Conservation (phyloP, 768 basidiomycete genomes). For the Pleurotus tuoliensis region DNA sequence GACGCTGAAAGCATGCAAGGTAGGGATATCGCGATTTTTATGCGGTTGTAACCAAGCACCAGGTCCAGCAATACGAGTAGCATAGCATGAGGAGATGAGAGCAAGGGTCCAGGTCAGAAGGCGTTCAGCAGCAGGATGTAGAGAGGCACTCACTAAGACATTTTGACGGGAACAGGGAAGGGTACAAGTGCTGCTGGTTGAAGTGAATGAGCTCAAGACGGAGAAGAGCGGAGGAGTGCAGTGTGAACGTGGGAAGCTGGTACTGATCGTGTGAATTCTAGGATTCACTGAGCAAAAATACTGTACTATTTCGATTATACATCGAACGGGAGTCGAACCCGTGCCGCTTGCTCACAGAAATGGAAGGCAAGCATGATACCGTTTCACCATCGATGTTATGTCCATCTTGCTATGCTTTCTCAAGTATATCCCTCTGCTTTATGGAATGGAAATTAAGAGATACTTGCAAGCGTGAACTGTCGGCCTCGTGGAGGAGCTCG, state of each 20-base stretch:
- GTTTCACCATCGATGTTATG: too few relatives aligned
- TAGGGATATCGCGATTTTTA: neutral
- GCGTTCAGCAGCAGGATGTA: neutral
- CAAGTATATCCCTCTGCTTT: too few relatives aligned
- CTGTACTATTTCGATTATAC: too few relatives aligned
- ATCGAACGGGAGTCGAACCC: too few relatives aligned
- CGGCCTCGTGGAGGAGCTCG: too few relatives aligned
- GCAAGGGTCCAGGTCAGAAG: too few relatives aligned
- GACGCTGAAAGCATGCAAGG: conserved; percentile 38
- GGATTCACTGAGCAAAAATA: neutral
- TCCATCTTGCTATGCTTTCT: too few relatives aligned
- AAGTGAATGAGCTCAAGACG: neutral
- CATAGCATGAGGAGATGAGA: neutral
- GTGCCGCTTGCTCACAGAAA: too few relatives aligned
- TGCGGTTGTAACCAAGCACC: neutral
- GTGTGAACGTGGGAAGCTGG: neutral
- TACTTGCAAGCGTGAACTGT: too few relatives aligned
- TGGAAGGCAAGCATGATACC: too few relatives aligned
- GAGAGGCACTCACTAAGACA: conserved; percentile 2
- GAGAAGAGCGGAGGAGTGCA: neutral
- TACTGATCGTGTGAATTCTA: neutral
- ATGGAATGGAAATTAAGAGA: too few relatives aligned
- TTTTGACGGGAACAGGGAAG: neutral
- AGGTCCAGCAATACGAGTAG: neutral
- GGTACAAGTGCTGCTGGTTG: neutral